Evolutionary conservation across 2,329 filamentous ascomycete species (phyloP).

Genomic region (Stachybotrys chartarum): DNA sequence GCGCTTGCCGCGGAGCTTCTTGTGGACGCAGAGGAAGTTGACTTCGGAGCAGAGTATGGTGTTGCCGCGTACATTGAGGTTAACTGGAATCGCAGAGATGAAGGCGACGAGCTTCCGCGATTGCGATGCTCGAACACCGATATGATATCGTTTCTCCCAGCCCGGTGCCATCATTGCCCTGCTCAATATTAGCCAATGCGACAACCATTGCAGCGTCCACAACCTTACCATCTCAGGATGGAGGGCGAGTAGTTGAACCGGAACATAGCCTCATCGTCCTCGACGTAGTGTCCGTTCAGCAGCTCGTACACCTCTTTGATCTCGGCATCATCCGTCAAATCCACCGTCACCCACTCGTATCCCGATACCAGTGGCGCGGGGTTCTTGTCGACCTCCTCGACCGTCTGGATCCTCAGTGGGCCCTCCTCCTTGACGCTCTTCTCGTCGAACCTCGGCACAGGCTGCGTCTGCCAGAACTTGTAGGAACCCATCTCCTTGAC

Average conservation of each 20-base stretch:
- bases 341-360: conserved; percentile 92
- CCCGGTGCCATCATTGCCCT: conserved; percentile 93
- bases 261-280: conserved; percentile 96
- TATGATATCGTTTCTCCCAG: conserved; percentile 91
- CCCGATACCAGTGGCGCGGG: conserved; percentile 69
- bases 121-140: conserved; percentile 79
- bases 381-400: conserved; percentile 71
- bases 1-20: conserved; percentile 90
- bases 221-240: conserved; percentile 75
- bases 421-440: conserved; percentile 60
- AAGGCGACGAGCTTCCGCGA: conserved; percentile 89
- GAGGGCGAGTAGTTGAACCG: conserved; percentile 90
- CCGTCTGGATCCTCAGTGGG: conserved; percentile 72
- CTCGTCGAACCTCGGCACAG: conserved; percentile 77
- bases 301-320: conserved; percentile 89
- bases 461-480: conserved; percentile 98
- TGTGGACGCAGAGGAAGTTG: conserved; percentile 97
- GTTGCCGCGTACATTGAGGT: conserved; percentile 71
- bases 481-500: conserved; percentile 94
- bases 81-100: conserved; percentile 87
- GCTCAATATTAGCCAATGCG: background rate
- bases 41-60: conserved; percentile 79
- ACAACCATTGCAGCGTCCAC: background rate
- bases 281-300: conserved; percentile 89
- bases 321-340: conserved; percentile 70